Conservation (phyloP, 2,329 filamentous ascomycete species). For the Microdochium nivale region DNA sequence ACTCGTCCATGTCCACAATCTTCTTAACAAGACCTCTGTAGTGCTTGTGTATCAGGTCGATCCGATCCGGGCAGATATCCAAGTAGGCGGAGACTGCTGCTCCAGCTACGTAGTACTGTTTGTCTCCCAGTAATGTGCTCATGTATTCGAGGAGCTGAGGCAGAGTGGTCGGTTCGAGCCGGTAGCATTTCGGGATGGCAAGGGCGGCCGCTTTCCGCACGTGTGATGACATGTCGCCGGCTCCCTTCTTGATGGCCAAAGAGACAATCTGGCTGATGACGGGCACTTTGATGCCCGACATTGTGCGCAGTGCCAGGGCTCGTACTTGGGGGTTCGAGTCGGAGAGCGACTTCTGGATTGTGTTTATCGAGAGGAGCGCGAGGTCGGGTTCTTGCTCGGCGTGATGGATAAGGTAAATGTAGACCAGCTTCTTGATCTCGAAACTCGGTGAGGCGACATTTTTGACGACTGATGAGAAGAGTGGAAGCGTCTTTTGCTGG, state of each 20-base stretch:
- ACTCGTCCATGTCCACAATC: slow-evolving; percentile 98
- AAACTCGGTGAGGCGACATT: slow-evolving; percentile 91
- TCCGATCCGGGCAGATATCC: slow-evolving; percentile 77
- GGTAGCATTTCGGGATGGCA: slow-evolving; percentile 92
- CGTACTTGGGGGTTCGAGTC: slow-evolving; percentile 86
- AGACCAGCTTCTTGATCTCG: slow-evolving; percentile 96
- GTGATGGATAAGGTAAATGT: slow-evolving; percentile 95
- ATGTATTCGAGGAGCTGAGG: slow-evolving; percentile 82
- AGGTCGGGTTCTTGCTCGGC: slow-evolving; percentile 94
- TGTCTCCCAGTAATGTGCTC: slow-evolving; percentile 70
- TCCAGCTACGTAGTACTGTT: slow-evolving; percentile 93
- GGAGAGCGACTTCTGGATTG: slow-evolving; percentile 94
- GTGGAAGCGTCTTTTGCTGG: slow-evolving; percentile 76
- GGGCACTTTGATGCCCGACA: slow-evolving; percentile 94
- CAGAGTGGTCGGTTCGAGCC: slow-evolving; percentile 75
- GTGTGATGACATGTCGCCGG: slow-evolving; percentile 87
- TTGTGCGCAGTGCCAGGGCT: slow-evolving; percentile 86
- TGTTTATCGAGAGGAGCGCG: slow-evolving; percentile 93
- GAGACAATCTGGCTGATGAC: slow-evolving; percentile 98
- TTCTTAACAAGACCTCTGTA: slow-evolving; percentile 82
- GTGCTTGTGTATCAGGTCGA: slow-evolving; percentile 85
- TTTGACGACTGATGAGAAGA: slow-evolving; percentile 98
- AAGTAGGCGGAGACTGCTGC: slow-evolving; percentile 84
- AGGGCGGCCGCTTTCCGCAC: slow-evolving; percentile 89
- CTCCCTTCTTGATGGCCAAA: slow-evolving; percentile 88